Evolutionary conservation across 129 eudicot genomes (phyloP), one percentile per base, ranked within the genome.

Genomic region (Pittosporum tobira): DNA sequence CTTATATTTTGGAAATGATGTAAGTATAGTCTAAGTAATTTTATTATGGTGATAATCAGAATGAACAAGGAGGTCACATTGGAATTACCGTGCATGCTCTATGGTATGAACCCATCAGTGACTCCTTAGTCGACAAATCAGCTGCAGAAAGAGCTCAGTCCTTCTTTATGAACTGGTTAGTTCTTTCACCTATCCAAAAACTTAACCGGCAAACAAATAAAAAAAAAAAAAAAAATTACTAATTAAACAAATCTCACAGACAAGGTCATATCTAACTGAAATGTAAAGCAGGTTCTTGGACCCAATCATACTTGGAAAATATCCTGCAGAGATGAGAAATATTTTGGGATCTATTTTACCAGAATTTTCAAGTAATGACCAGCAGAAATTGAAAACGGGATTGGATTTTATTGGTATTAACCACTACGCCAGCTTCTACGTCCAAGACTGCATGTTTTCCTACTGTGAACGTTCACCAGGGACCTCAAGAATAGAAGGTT

Each of bases 61-160:
- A 61, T 45, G 44, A 53, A 65, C 89, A 75, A 61, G 69, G 75
- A 27, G 94, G 80, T 20, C 70, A 53, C 44, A 73, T 88, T 47
- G 94, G 96, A 36, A 78, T 88, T 38, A 72, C 61, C 48, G 61
- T 84, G 72, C 71, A 84, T 59, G 77, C 84, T n/a, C 31, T 73
- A 51, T 80, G 89, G 96, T 75, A 52, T 57, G 86, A 88, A 64
- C 96, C 94, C 68, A 48, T 72, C 19, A 88, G 88, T 68, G 59
- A 72, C 65, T 77, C 96, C 46, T 31, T 71, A 50, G 62, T 70
- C 63, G 96, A 83, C 65, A 65, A 57, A 43, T 47, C 37, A 31
- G 96, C 96, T 20, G 82, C 83, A 45, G 73, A 81, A 49, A 78
- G 94, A 73, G 89, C 96, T 60, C 86, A 67, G 54, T 73, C 94